Base-by-base conservation (phyloP, 1,284 basidiomycete genomes). In the Irpex sp. region DNA sequence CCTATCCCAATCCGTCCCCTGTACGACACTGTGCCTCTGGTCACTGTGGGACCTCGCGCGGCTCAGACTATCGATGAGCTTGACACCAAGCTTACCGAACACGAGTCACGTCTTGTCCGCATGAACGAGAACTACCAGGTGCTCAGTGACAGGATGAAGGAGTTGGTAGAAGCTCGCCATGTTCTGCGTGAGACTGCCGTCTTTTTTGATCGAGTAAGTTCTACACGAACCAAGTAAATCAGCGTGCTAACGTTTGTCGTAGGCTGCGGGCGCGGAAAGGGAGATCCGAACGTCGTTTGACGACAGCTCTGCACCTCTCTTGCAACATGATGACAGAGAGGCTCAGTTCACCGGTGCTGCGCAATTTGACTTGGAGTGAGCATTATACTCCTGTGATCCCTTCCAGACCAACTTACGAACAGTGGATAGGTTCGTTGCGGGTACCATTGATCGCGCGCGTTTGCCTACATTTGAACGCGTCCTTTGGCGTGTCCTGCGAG, bases 61-160 rank as follows among this genome's bases (percentile, higher is more conserved):
- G 93, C 95, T 66, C 94, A 97, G 74, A 93, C 92, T 19, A 90
- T 97, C 69, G 97, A 99, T 75, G 95, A 97, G 74, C 86, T 99
- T 63, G 93, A 95, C 70, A 86, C 90, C 60, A 94, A 90, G 70
- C 83, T 99, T 47, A 81, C 87, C 59, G 94, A 97, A 76, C 92
- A 96, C 70, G 97, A 99, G 77, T 82, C 86, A 59, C 85, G 96
- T 59, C 81, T 99, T 62, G 78, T 79, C 39, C 92, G 94, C 76
- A 98, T 99, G 95, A 98, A 98, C 75, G 88, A 90, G 58, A 94
- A 90, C 71, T 98, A 97, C 78, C 92, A 95, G 77, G 86, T 90
- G 7, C 81, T 98, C 53, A 94, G 93, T 73, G 92, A 93, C 71
- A 86, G 95, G 57, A 88, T 92, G 63, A 87, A 87, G 71, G 95